Evolutionary conservation across 2,329 filamentous ascomycete genomes (phyloP), one percentile per base, ranked within the genome.

Genomic region (Colletotrichum salicis): DNA sequence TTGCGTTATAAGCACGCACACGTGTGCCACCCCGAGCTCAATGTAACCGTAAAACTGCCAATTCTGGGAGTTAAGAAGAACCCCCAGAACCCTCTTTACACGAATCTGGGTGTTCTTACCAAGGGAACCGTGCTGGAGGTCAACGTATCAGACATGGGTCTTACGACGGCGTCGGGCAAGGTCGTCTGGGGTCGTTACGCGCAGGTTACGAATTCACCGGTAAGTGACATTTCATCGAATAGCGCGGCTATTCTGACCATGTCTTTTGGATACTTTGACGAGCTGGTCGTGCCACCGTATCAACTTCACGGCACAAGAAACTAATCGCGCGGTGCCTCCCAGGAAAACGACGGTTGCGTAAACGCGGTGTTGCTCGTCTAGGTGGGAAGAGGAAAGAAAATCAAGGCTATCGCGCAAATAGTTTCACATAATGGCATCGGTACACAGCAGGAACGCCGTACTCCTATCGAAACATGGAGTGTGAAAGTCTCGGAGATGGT

Each of bases 161-260:
- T 98, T 73, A 94, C 97, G 19, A 98, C 96, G 3, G 92, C 95
- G 1, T 92, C 91, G 74, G 96, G 96, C 74, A 98, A 98, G 85
- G 94, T 97, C 10, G 94, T 96, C 7, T 98, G 95, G 95, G 95
- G 94, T 76, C 88, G 94, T 76, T 96, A 92, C 84, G 93, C 93
- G 8, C 93, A 95, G 82, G 87, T 94, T 55, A 87, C 87, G 27
- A 64, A 64, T 11, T 22, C 29, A 45, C 33, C 76, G 37, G 62
- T 64, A 64, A 22, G 45, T 27, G 33, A 45, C 19, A 24, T 15
- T 15, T 5, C 22, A 27, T 41, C 5, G 19, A 41, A 41, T 7
- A 19, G 37, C 37, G 37, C 37, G 37, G 37, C 15, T 19, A 41
- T 41, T 41, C 8, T 19, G 15, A 8, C 2, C 19, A 15, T 15